Base-by-base conservation (phyloP, 2,329 filamentous ascomycete genomes). In the Trichoderma oligosporum region DNA sequence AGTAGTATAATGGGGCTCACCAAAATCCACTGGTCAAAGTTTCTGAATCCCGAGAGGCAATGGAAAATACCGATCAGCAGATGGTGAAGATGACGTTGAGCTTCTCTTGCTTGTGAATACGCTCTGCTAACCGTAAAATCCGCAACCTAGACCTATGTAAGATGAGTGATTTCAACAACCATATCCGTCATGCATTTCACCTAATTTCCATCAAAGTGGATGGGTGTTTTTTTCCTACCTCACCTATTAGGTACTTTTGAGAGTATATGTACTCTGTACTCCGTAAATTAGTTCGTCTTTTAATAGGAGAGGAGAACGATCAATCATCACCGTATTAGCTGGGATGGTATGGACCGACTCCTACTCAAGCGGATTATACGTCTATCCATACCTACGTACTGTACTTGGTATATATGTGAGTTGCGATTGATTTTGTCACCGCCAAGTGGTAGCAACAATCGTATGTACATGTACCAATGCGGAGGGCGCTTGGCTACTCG, bases 361-460 rank as follows among this genome's bases (percentile, higher is more conserved):
- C n/a, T n/a, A n/a, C n/a, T n/a, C n/a, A n/a, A n/a, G n/a, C n/a
- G n/a, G n/a, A n/a, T n/a, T n/a, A n/a, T 39, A 39, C 35, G 7
- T 35, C 7, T 14, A 7, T 35, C 7, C 7, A 14, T 35, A 35
- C 31, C 31, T 35, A 35, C 14, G 31, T 39, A 4, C 18, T 11
- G 18, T 16, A 46, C 9, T 25, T 11, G 12, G 27, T 25, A 48
- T n/a, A 12, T 48, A 22, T n/a, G 27, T 33, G n/a, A 2, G 18
- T 20, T 41, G 38, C 24, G 5, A 38, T 51, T 16, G 27, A 8
- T 16, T 36, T 31, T 16, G 57, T 56, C 42, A 56, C 44, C 51
- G 57, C 57, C 36, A 48, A 25, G 29, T 44, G 57, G 51, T 35
- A 45, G 41, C 51, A 35, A 12, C 29, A n/a, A 9, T 38, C 29